Evolutionary conservation across 2,329 filamentous ascomycete genomes (phyloP).

Genomic region (Stenocarpella maydis): DNA sequence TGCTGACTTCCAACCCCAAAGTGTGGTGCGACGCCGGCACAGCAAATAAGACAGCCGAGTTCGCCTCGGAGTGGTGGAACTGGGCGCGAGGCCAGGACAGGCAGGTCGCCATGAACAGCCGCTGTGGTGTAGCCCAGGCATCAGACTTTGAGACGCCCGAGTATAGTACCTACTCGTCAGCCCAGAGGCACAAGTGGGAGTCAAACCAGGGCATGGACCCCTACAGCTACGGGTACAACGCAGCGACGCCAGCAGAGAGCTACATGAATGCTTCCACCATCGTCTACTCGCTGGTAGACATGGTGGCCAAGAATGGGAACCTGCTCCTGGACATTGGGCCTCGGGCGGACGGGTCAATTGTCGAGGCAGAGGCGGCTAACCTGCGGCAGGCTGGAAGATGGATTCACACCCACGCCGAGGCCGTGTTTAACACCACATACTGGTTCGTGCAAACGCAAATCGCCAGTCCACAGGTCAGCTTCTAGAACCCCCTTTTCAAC

Average conservation of each 20-base stretch:
- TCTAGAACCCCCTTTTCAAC: too few species aligned
- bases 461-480: slow-evolving; percentile 38
- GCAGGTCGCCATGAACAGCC: slow-evolving; percentile 63
- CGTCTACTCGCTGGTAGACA: slow-evolving; percentile 58
- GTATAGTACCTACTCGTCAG: slow-evolving; percentile 58
- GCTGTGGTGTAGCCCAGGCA: slow-evolving; percentile 60
- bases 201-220: slow-evolving; percentile 68
- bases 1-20: slow-evolving; percentile 20
- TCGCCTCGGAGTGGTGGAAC: slow-evolving; percentile 54
- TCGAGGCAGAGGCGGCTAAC: slow-evolving; percentile 55
- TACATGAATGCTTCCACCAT: slow-evolving; percentile 63
- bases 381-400: slow-evolving; percentile 60
- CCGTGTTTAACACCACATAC: slow-evolving; percentile 65
- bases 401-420: slow-evolving; percentile 62
- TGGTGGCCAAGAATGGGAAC: slow-evolving; percentile 64
- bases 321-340: slow-evolving; percentile 65
- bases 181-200: slow-evolving; percentile 67
- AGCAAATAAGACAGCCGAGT: slow-evolving; percentile 51
- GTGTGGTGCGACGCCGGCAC: slow-evolving; percentile 59
- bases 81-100: slow-evolving; percentile 47
- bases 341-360: slow-evolving; percentile 61
- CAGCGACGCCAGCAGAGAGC: slow-evolving; percentile 55
- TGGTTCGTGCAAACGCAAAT: slow-evolving; percentile 56
- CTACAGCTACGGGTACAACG: slow-evolving; percentile 66
- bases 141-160: slow-evolving; percentile 69